Evolutionary conservation across 768 basidiomycete species (phyloP).

Genomic region (Boletus reticulatus): DNA sequence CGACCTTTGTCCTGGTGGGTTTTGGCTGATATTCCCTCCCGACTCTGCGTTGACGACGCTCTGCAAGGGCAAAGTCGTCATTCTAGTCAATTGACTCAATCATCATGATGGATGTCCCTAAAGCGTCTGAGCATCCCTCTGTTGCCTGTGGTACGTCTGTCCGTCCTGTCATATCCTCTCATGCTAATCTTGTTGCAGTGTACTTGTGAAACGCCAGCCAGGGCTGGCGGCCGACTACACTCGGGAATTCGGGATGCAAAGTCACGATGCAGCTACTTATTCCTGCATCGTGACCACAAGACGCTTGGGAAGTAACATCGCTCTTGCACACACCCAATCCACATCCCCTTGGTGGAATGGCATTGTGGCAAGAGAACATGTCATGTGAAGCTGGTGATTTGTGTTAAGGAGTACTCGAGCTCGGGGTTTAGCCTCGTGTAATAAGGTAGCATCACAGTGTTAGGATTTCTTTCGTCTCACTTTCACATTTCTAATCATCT

Average conservation of each 20-base stretch:
- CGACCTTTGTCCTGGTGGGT: not conserved
- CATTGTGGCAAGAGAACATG: not conserved
- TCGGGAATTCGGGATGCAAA: not conserved
- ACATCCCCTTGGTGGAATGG: too few relatives aligned
- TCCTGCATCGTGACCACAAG: too few relatives aligned
- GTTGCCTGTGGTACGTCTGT: slow-evolving; percentile 3
- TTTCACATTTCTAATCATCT: too few relatives aligned
- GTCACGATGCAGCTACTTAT: not conserved
- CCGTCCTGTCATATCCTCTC: not conserved
- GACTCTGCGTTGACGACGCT: not conserved
- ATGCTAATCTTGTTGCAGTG: slow-evolving; percentile 4
- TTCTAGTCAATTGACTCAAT: not conserved
- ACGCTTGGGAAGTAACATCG: not conserved
- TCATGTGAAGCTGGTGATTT: not conserved
- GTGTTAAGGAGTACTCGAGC: not conserved
- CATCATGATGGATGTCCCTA: not conserved
- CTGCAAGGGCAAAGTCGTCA: not conserved
- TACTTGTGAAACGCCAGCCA: slow-evolving; percentile 7
- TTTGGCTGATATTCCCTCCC: not conserved
- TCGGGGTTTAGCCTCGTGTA: not conserved
- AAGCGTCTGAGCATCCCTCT: not conserved
- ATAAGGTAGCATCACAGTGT: too few relatives aligned
- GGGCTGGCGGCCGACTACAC: slow-evolving; percentile 7
- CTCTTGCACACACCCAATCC: not conserved
- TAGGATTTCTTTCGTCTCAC: too few relatives aligned